Evolutionary conservation across 306 rosid species (phyloP).

Genomic region (Geum urbanum): DNA sequence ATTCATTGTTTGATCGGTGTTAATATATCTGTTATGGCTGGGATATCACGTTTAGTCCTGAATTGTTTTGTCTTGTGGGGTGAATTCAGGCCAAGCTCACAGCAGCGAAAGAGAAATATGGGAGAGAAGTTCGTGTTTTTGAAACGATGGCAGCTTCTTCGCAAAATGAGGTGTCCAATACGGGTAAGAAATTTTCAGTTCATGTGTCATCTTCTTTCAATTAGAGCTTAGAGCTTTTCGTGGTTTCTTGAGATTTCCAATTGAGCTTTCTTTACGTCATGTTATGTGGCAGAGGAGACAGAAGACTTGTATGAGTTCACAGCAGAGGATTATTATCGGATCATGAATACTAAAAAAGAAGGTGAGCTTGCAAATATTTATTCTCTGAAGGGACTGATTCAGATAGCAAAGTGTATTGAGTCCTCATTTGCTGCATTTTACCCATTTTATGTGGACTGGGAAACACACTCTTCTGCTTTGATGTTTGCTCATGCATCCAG

Average conservation of each 20-base stretch:
- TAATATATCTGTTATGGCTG: conserved; percentile 9
- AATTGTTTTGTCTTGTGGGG: neutral
- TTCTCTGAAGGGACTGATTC: no score
- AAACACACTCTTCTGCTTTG: neutral
- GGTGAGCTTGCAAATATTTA: conserved; percentile 39
- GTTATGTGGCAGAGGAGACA: conserved; percentile 46
- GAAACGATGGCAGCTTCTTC: conserved; percentile 48
- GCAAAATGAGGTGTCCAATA: conserved; percentile 30
- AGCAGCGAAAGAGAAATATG: conserved; percentile 53
- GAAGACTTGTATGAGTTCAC: conserved; percentile 77
- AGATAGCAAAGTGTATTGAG: no score
- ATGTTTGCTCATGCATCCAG: neutral
- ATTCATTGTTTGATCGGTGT: conserved; percentile 13
- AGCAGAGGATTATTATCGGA: conserved; percentile 61
- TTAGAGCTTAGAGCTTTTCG: neutral
- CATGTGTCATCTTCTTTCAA: neutral
- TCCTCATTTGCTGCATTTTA: no score
- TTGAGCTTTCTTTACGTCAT: neutral
- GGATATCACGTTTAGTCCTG: conserved; percentile 1
- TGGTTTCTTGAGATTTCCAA: neutral
- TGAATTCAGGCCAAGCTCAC: conserved; percentile 51
- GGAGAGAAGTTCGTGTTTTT: conserved; percentile 70
- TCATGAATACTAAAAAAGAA: conserved; percentile 58
- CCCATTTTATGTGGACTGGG: neutral
- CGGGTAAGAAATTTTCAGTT: conserved; percentile 35